These are phyloP conservation scores for Gyromitra esculenta DNA, from an alignment of 2,329 filamentous ascomycete species.

Conservation along the genomic window DNA sequence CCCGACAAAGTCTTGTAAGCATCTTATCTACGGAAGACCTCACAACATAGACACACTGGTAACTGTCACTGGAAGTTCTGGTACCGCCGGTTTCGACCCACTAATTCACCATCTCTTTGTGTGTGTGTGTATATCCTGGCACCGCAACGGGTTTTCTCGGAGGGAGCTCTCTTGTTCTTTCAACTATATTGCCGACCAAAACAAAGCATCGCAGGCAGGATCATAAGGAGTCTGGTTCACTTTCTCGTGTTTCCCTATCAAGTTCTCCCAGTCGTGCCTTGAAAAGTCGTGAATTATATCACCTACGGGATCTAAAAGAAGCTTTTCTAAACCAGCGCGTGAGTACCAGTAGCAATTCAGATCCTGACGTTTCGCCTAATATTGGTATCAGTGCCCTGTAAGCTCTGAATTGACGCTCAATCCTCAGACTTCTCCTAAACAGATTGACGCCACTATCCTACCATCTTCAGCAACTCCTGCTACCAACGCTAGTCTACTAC, in stretches of 20 bases:
- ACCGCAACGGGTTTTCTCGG: constrained; percentile 22
- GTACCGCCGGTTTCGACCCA: constrained; percentile 23
- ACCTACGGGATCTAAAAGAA: background rate
- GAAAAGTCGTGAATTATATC: background rate
- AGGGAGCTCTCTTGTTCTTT: constrained; percentile 36
- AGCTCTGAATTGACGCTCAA: constrained; percentile 11
- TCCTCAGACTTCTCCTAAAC: background rate
- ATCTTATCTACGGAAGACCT: constrained; percentile 15
- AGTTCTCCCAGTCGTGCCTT: background rate
- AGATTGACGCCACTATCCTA: constrained; percentile 24
- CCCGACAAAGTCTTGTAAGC: background rate
- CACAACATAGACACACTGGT: constrained; percentile 1
- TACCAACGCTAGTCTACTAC: constrained; percentile 11
- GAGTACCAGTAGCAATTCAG: constrained; percentile 15
- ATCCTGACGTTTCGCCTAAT: constrained; percentile 8
- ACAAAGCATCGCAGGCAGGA: constrained; percentile 27
- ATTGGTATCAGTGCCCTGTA: constrained; percentile 2
- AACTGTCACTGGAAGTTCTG: constrained; percentile 14
- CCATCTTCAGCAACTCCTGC: constrained; percentile 15
- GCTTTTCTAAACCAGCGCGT: constrained; percentile 9
- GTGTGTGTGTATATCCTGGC: constrained; percentile 22
- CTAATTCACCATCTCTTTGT: constrained; percentile 21
- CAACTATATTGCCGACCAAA: constrained; percentile 14
- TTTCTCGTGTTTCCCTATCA: background rate
- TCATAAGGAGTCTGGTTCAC: background rate